Evolutionary conservation across 1,139 yeast genomes (phyloP).

Genomic region (Cylindricascospora bacillispora): DNA sequence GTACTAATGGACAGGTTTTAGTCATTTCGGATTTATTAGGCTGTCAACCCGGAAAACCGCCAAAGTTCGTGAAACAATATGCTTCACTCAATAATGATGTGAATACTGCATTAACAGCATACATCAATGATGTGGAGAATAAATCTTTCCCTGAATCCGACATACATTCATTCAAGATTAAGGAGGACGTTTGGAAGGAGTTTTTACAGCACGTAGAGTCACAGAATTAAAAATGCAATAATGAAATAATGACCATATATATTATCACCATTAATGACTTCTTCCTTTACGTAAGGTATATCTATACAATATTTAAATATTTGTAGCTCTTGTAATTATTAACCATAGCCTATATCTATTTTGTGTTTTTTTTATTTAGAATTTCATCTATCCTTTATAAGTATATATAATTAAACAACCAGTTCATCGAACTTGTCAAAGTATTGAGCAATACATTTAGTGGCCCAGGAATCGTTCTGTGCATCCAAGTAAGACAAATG

Average conservation of each 20-base stretch:
- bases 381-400: too few relatives aligned
- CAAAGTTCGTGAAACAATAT: slow-evolving; percentile 72
- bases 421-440: slow-evolving; percentile 39
- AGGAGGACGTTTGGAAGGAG: slow-evolving; percentile 47
- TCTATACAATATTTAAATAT: not conserved
- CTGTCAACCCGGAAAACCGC: slow-evolving; percentile 45
- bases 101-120: slow-evolving; percentile 39
- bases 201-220: slow-evolving; percentile 20
- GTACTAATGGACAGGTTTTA: slow-evolving; percentile 78
- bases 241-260: too few relatives aligned
- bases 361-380: too few relatives aligned
- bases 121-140: slow-evolving; percentile 44
- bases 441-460: slow-evolving; percentile 49
- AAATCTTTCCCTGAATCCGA: slow-evolving; percentile 47
- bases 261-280: too few relatives aligned
- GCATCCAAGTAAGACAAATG: slow-evolving; percentile 58
- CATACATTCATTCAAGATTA: slow-evolving; percentile 59
- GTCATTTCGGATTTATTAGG: slow-evolving; percentile 82
- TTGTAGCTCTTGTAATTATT: not conserved
- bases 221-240: not conserved
- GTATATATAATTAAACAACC: slow-evolving; percentile 20
- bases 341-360: not conserved
- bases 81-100: slow-evolving; percentile 39
- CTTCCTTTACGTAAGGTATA: not conserved
- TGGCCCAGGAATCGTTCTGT: slow-evolving; percentile 62